phyloP scores from a whole-genome alignment of 768 basidiomycete genomes.

The Exsudoporus frostii region DNA sequence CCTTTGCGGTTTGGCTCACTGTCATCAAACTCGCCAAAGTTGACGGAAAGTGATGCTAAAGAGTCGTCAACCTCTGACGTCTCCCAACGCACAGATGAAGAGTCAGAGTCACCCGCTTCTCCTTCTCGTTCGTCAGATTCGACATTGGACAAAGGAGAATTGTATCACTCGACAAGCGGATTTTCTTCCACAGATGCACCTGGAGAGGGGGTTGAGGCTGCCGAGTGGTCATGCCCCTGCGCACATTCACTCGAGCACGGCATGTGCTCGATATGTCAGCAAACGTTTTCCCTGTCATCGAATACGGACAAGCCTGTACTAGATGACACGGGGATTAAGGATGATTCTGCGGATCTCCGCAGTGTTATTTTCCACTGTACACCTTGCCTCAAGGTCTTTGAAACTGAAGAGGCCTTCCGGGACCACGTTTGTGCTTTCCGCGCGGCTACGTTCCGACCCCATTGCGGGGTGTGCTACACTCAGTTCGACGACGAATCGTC shows the following conservation, averaged over 20 bases:
- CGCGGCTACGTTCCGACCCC: constrained; percentile 7
- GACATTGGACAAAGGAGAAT: constrained; percentile 4
- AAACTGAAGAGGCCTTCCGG: constrained; percentile 4
- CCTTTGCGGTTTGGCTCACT: neutral
- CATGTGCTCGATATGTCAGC: constrained; percentile 9
- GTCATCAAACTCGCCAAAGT: neutral
- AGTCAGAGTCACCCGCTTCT: neutral
- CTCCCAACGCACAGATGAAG: neutral
- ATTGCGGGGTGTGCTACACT: constrained; percentile 22
- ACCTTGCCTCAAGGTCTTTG: constrained; percentile 16
- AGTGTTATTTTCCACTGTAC: constrained; percentile 7
- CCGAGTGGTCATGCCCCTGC: neutral
- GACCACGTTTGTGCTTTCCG: constrained; percentile 17
- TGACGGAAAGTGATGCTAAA: neutral
- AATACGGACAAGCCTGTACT: neutral
- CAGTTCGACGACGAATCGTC: constrained; percentile 19
- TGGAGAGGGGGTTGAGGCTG: neutral
- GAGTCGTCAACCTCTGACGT: neutral
- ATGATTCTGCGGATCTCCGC: neutral
- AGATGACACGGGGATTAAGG: neutral
- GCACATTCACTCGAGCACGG: neutral
- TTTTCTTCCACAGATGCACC: neutral
- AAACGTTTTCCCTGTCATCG: neutral
- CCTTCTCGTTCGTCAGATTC: constrained; percentile 5
- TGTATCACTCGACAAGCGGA: constrained; percentile 1